Base-by-base conservation (phyloP, 805 yeast genomes). In the Saturnispora ahearnii region DNA sequence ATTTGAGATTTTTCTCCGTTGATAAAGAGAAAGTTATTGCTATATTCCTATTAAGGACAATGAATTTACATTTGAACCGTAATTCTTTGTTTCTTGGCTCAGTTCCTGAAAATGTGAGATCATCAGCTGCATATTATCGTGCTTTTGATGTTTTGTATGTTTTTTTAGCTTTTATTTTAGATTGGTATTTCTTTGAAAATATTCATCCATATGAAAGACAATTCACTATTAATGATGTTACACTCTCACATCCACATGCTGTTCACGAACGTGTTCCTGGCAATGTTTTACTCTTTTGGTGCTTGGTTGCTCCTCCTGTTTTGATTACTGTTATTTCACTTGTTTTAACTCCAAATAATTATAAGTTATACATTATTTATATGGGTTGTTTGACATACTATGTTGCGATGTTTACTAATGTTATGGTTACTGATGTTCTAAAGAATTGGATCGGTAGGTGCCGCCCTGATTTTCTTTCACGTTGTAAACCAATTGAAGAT, bases 381-480 rank as follows among this genome's bases (percentile, higher is more conserved):
- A 67, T 83, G 18, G 79, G 95, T 0, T 52, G 82, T 0, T 55
- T 90, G 24, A 96, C 96, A 1, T 70, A 87, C 26, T 62, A 70
- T 9, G 65, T 87, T 1, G 73, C 89, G 0, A 69, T 84, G 50
- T 72, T 79, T 18, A 66, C 81, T 12, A 79, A 86, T 29, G 73
- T 79, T 40, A 69, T 83, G 29, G 59, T 84, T 46, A 87, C 96
- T 3, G 87, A 87, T 59, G 69, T 82, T 13, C 62, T 87, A 52
- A 91, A 91, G 68, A 81, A 84, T 61, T 80, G 86, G 79, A 78
- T 91, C 49, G 97, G 96, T 4, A 77, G 96, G 61, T 87, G 84
- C 53, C 73, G 99, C 52, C 99, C 99, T 0, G 99, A 91, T 66
- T 87, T 90, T 62, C 66, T 91, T 47, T 87, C 89, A 5, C 75